phyloP scores from a whole-genome alignment of 2,329 filamentous ascomycete genomes.

The Sporothrix brasiliensis region DNA sequence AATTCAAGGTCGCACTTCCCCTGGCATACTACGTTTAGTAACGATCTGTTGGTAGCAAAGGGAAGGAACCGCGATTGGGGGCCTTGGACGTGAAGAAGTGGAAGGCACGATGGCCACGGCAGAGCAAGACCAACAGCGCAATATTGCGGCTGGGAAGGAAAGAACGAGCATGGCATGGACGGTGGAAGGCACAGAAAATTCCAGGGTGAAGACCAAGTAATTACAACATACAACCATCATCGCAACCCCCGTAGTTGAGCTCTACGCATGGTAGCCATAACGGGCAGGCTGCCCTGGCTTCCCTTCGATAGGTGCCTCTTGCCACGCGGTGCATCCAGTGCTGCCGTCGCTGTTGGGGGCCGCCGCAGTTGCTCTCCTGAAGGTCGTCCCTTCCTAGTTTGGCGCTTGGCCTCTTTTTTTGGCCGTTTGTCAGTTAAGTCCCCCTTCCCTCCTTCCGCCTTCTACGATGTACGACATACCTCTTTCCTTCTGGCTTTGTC shows the following conservation, averaged over 20 bases:
- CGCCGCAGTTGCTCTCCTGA: background rate
- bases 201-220: too few species aligned
- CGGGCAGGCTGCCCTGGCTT: background rate
- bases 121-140: background rate
- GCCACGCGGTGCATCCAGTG: conserved; percentile 1
- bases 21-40: background rate
- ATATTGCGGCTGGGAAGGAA: too few species aligned
- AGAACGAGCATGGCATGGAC: background rate
- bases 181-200: background rate
- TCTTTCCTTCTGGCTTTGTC: background rate
- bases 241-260: background rate
- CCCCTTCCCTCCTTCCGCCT: conserved; percentile 11
- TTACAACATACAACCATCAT: too few species aligned
- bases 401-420: conserved; percentile 19
- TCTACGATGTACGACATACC: background rate
- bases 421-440: background rate
- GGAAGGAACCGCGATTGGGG: background rate
- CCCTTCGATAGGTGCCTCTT: background rate
- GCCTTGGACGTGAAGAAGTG: background rate
- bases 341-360: conserved; percentile 6
- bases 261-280: background rate
- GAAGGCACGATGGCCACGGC: background rate
- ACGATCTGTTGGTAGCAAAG: background rate
- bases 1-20: background rate
- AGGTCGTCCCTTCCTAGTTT: conserved; percentile 23